phyloP scores from a whole-genome alignment of 2,329 filamentous ascomycete genomes.

The Atkinsonella hypoxylon region DNA sequence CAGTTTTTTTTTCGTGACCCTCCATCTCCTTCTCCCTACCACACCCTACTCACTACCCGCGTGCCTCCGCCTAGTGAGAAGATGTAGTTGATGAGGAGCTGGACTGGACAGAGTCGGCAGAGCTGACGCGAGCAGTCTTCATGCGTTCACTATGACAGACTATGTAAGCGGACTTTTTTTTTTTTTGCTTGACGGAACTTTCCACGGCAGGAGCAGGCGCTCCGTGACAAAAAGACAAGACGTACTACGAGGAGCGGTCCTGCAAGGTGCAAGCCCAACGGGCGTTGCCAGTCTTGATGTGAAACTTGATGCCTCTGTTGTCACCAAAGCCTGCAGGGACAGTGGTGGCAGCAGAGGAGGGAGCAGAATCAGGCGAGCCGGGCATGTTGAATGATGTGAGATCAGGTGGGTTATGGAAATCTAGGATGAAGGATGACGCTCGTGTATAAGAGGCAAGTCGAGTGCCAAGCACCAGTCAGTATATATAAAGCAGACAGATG shows the following conservation, averaged over 20 bases:
- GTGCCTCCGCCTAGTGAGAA: constrained; percentile 2
- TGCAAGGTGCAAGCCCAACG: constrained; percentile 29
- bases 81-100: constrained; percentile 14
- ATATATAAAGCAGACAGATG: too few relatives aligned
- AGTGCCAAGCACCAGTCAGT: too few relatives aligned
- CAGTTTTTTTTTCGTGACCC: too few relatives aligned
- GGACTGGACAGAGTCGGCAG: constrained; percentile 23
- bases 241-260: constrained; percentile 33
- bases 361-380: constrained; percentile 8
- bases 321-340: constrained; percentile 21
- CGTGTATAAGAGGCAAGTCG: too few relatives aligned
- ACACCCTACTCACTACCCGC: background rate
- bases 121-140: constrained; percentile 25
- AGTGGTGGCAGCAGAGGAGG: constrained; percentile 9
- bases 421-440: background rate
- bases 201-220: too few relatives aligned
- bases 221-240: background rate
- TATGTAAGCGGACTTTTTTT: constrained; percentile 8
- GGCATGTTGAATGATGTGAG: constrained; percentile 11
- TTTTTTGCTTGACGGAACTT: background rate
- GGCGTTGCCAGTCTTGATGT: constrained; percentile 30
- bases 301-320: constrained; percentile 31
- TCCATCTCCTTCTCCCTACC: background rate
- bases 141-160: constrained; percentile 23
- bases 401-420: background rate